Evolutionary conservation across 2,329 filamentous ascomycete genomes (phyloP), one percentile per base, ranked within the genome.

Genomic region (Curvularia sp.): DNA sequence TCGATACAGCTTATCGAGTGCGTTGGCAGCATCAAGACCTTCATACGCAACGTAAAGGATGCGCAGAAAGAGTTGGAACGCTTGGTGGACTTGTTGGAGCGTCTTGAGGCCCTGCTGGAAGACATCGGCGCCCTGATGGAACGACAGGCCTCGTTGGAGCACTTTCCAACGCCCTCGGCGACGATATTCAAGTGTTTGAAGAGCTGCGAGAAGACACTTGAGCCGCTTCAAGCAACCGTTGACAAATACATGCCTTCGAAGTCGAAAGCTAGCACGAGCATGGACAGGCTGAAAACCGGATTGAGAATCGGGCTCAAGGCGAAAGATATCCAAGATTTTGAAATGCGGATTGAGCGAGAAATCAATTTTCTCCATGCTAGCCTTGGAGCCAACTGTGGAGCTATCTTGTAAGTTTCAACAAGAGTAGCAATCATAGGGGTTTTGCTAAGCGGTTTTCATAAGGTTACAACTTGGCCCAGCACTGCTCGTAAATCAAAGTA

Each of bases 1-100:
- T 53, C 60, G 0, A 28, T 67, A 26, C 64, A 67, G 33, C 63
- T 66, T n/a, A 33, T 67, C 4, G 28, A 65, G 1, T 56, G 60
- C 5, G 42, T 65, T 4, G 28, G 22, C 8, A 57, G 15, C 5
- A 63, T 64, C 44, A 49, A 54, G 24, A 46, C 53, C 4, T 64
- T 62, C 20, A 41, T 63, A 5, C 33, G 41, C 9, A 48, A 61
- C 5, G 55, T 60, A 2, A 66, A 62, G 44, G 58, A 58, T 15
- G 62, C 64, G 6, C 50, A 58, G 5, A 59, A 62, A 49, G 62
- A 68, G 47, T 38, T 66, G 15, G 33, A 50, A 47, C 51, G 60
- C 1, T 31, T 68, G 12, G 18, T 39, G 15, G 58, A 55, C 6
- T 22, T 56, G 4, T 38, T 68, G 4, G 58, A 62, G 20, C 46